Evolutionary conservation across 2,329 filamentous ascomycete genomes (phyloP), one percentile per base, ranked within the genome.

Genomic region (Sclerotinia borealis): DNA sequence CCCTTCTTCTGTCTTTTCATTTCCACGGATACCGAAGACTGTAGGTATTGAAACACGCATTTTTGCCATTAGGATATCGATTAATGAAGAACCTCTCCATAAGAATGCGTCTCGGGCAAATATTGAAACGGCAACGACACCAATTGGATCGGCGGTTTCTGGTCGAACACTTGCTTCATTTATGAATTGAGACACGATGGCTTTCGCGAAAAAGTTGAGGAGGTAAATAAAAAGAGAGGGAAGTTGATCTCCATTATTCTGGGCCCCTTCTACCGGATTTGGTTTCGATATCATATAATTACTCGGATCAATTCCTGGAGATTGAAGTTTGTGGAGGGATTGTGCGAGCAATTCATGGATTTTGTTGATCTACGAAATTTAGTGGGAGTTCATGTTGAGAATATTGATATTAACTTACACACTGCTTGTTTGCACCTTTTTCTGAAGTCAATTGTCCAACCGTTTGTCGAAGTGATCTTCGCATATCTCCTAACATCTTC

Each of bases 21-120:
- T 86, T 29, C 91, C 93, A 49, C 85, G 83, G 68, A 93, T 85
- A 22, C 93, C 93, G 74, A 96, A 98, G 0, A 99, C 79, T 1
- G 92, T 87, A 0, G 95, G 93, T 71, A 92, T 96, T 4, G 85
- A 81, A 19, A 90, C 81, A 65, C 92, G 86, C 71, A 91, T 90
- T 75, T 98, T 97, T 61, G 93, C 88, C 71, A 96, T 88, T 36
- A 98, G 80, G 64, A 98, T 90, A 73, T 96, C 91, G 59, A 92
- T 87, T 64, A 96, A 80, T 1, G 87, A 83, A 54, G 83, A 77
- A 10, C 85, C 88, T 58, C 87, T 83, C 81, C 86, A 90, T 61
- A 83, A 79, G 72, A 91, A 89, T 19, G 85, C 81, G 22, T 84
- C 80, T 59, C 83, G 81, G 1, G 90, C 88, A 73, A 96, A 93